Conservation (phyloP, 768 basidiomycete species). For the Russula olivacea region DNA sequence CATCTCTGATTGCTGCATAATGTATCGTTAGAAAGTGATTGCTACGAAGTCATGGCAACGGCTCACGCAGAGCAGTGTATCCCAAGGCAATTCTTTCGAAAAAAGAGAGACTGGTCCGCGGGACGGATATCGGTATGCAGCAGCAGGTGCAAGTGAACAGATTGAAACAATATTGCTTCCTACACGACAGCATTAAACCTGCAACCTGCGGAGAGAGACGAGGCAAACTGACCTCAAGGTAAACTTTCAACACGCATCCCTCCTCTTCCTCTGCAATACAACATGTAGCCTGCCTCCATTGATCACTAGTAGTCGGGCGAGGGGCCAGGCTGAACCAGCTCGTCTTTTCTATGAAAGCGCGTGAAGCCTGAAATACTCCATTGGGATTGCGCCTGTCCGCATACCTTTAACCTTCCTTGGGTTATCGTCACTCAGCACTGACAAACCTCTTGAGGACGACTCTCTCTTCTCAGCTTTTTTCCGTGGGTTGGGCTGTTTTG, state of each 20-base stretch:
- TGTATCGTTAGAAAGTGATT: conserved; percentile 14
- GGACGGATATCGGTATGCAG: conserved; percentile 77
- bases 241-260: conserved; percentile 63
- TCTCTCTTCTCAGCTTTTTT: conserved; percentile 56
- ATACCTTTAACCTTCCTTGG: conserved; percentile 57
- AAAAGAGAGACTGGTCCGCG: conserved; percentile 70
- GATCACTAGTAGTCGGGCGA: conserved; percentile 45
- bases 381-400: neutral
- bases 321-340: conserved; percentile 63
- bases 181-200: conserved; percentile 30
- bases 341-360: conserved; percentile 49
- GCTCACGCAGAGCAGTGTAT: conserved; percentile 58
- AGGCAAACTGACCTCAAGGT: conserved; percentile 57
- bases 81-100: conserved; percentile 66
- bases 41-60: neutral
- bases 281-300: conserved; percentile 71
- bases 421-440: conserved; percentile 39
- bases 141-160: conserved; percentile 64
- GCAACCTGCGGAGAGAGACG: neutral
- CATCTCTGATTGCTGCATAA: conserved; percentile 51
- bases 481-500: conserved; percentile 39
- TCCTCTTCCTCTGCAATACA: conserved; percentile 63
- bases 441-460: conserved; percentile 28
- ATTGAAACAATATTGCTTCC: conserved; percentile 70
- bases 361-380: neutral